Evolutionary conservation across 257 asterid species (phyloP), one percentile per base, ranked within the genome.

Genomic region (Primulina huaijiensis): DNA sequence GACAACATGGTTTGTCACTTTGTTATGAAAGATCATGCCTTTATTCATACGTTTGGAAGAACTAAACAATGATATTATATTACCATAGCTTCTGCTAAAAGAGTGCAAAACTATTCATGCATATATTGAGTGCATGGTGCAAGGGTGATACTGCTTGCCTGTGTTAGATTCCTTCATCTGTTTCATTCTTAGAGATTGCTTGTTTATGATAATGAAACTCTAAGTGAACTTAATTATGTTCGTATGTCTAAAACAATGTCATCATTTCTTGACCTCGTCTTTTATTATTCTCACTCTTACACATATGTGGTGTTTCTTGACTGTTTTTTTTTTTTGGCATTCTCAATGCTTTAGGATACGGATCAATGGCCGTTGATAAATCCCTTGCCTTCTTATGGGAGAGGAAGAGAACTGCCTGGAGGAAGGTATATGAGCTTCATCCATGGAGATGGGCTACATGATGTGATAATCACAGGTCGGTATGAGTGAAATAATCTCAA

Each of bases 401-500:
- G 97, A 82, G 98, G 98, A 75, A 82, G 97, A 81, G 98, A 93
- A 77, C 84, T 79, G 33, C 97, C 97, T 6, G 98, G 98, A 52
- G 94, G 89, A 77, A 83, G 98, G 84, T 93, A 93, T 75, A 73
- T 80, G 78, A 90, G 97, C 88, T 90, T 93, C 79, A 82, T 94
- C 80, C 95, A 91, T 60, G 97, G 99, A 16, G 79, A 94, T 68
- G 95, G 97, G 46, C 89, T 94, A 20, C 95, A 75, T 30, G 99
- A 94, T 75, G 97, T 94, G 65, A 79, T 94, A 33, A 91, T 94
- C 78, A 91, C 99, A 62, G 97, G 98, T 88, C 21, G 30, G 80
- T 78, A 30, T 76, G 35, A 56, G 9, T 56, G 25, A 33, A 25
- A 55, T 64, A 30, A 50, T 50, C 46, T 46, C 25, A 23, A 23